Base-by-base conservation (phyloP, 1,284 basidiomycete species). In the Bjerkandera adusta region DNA sequence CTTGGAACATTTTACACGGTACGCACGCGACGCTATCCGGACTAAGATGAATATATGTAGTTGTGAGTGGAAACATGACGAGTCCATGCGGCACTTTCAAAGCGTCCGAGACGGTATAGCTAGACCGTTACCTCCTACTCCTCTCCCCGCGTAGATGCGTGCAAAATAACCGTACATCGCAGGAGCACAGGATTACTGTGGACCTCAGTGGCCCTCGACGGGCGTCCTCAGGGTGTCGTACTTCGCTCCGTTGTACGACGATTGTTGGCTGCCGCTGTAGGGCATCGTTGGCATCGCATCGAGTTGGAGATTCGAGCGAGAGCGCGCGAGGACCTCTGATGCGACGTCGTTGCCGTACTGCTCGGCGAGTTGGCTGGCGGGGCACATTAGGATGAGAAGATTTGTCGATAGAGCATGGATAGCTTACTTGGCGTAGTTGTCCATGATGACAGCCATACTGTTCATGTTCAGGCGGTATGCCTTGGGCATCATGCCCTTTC, bases 401-500 rank as follows among this genome's bases (percentile, higher is more conserved):
- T n/a, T n/a, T n/a, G n/a, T n/a, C n/a, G n/a, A 37, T 15, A 10
- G 26, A 20, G 5, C 33, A 36, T n/a, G 11, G 11, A 3, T 15
- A 27, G 69, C 73, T 47, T 48, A 80, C 77, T 67, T 72, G 21
- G 77, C 77, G 59, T 81, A 81, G 53, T 77, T 75, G 60, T 82
- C 78, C 77, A 82, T 79, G 61, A 82, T 79, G 39, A 77, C 70
- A 1, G 77, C 77, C 74, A 81, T 79, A 50, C 70, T 72, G 56
- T 69, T 71, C 65, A 75, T 64, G 64, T 77, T 74, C 39, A 83
- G 69, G 40, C 79, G 69, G 65, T 83, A 83, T 42, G 75, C 73
- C 67, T 80, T 77, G 42, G 80, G 80, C 62, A 78, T 82, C 67
- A 83, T 71, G 50, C 80, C 80, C 66, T 83, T 83, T 4, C 79